A percentile compares a stretch with the other conserved stretches of the same genome.
Evolutionary conservation across 345 rosid species (phyloP).

Genomic region (Ricinus communis): DNA sequence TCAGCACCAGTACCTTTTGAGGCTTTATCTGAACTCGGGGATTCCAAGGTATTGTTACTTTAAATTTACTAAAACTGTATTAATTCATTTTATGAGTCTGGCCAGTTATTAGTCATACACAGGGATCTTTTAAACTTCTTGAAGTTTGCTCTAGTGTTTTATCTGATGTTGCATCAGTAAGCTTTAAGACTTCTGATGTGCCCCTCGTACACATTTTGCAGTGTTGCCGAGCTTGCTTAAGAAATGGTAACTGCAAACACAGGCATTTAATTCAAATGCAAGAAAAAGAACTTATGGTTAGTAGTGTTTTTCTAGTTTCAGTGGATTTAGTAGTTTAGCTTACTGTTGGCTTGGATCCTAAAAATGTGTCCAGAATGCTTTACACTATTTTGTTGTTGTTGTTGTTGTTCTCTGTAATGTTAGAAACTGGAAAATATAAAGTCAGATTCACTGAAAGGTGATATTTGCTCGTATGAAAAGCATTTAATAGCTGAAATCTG

Average conservation of each 20-base stretch:
- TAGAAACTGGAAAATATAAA: no score
- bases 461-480: not conserved
- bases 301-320: slow-evolving; percentile 20
- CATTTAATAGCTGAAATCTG: no score
- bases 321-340: slow-evolving; percentile 5
- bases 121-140: not conserved
- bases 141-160: not conserved
- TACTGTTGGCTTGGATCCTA: no score
- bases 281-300: slow-evolving; percentile 72
- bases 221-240: slow-evolving; percentile 47
- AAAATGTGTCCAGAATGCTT: no score
- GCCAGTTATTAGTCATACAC: no score
- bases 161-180: not conserved
- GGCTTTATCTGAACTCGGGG: slow-evolving; percentile 38
- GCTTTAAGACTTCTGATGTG: slow-evolving; percentile 1
- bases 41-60: slow-evolving; percentile 42
- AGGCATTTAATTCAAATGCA: slow-evolving; percentile 55
- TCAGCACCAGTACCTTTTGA: slow-evolving; percentile 38
- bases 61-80: not conserved
- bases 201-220: slow-evolving; percentile 30
- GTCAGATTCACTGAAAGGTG: not conserved
- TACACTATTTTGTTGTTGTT: no score
- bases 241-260: slow-evolving; percentile 44
- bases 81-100: not conserved
- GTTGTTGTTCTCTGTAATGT: no score